Conservation (phyloP, 2,329 filamentous ascomycete species). For the Triangularia setosa region DNA sequence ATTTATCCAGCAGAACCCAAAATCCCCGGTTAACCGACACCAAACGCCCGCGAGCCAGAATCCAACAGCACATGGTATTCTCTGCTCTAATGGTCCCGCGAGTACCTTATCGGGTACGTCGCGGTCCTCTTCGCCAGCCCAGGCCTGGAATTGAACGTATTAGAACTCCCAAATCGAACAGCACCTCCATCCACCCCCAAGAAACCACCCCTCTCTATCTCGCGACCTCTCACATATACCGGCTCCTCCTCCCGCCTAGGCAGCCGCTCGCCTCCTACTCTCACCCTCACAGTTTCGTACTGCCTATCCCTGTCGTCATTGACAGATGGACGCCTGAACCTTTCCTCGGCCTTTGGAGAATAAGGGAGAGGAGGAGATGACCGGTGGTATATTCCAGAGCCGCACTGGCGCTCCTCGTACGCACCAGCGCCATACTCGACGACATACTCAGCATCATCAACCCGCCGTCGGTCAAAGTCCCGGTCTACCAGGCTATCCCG, state of each 20-base stretch:
- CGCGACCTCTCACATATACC: background rate
- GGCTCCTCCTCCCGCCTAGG: background rate
- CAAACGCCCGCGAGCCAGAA: background rate
- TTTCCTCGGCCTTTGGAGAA: background rate
- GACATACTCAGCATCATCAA: background rate
- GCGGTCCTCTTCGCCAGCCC: background rate
- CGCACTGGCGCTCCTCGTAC: background rate
- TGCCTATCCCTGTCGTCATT: background rate
- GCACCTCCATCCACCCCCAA: conserved; percentile 3
- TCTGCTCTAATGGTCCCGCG: background rate
- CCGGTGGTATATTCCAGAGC: background rate
- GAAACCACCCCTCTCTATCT: background rate
- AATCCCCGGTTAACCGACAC: background rate
- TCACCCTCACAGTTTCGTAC: background rate
- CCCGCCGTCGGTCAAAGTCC: background rate
- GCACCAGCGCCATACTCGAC: background rate
- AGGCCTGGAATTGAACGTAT: conserved; percentile 9
- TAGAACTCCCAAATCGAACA: background rate
- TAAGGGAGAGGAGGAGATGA: background rate
- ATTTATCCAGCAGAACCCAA: background rate
- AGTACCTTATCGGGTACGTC: background rate
- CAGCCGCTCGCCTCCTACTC: background rate
- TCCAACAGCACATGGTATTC: background rate
- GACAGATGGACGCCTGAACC: background rate
- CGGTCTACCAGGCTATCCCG: background rate